Conservation (phyloP, 352 stramenopile species). For the Phytophthora nicotianae region DNA sequence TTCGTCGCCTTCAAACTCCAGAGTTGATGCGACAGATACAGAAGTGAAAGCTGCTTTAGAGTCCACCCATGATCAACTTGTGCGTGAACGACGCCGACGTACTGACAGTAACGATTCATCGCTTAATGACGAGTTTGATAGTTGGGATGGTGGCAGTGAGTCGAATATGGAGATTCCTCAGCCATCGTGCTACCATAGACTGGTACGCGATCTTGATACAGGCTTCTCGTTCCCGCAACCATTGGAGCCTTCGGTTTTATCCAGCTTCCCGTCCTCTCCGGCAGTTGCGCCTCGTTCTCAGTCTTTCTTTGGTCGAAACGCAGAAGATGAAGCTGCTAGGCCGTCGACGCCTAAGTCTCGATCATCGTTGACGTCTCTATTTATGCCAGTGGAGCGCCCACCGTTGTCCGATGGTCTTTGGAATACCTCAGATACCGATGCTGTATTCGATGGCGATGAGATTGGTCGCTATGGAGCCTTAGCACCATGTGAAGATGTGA, state of each 20-base stretch:
- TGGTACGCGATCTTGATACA: slow-evolving; percentile 62
- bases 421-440: slow-evolving; percentile 39
- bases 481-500: slow-evolving; percentile 56
- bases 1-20: slow-evolving; percentile 36
- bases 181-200: slow-evolving; percentile 45
- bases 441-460: slow-evolving; percentile 45
- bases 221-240: slow-evolving; percentile 62
- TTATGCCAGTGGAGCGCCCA: slow-evolving; percentile 37
- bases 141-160: slow-evolving; percentile 30
- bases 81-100: slow-evolving; percentile 13
- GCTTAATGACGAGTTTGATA: slow-evolving; percentile 22
- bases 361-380: slow-evolving; percentile 46
- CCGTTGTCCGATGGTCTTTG: slow-evolving; percentile 35
- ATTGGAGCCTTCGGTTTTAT: slow-evolving; percentile 34
- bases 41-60: slow-evolving; percentile 39
- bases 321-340: slow-evolving; percentile 17
- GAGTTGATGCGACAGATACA: slow-evolving; percentile 21
- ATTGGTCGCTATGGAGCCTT: slow-evolving; percentile 38
- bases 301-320: slow-evolving; percentile 20
- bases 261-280: slow-evolving; percentile 32
- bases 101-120: slow-evolving; percentile 15
- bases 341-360: slow-evolving; percentile 23
- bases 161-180: slow-evolving; percentile 21
- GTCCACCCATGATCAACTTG: slow-evolving; percentile 24
- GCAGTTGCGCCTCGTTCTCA: slow-evolving; percentile 25